Percentiles rank a stretch among this genome's conserved stretches.
These are phyloP conservation scores for Phytophthora tentaculata DNA, from an alignment of 352 stramenopile genomes.

Conservation along the genomic window DNA sequence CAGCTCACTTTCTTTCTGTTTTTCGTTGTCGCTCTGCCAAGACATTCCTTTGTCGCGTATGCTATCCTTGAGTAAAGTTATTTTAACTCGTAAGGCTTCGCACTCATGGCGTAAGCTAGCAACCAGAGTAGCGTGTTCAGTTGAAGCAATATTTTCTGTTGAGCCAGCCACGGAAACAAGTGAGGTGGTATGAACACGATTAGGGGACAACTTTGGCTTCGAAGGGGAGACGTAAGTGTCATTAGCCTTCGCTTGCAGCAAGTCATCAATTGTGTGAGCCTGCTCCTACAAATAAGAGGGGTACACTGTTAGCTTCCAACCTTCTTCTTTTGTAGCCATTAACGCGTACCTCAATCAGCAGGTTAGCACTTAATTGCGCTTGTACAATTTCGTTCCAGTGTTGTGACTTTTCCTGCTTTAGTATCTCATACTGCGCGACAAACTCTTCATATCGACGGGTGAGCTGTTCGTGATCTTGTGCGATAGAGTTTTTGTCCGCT, in stretches of 20 bases:
- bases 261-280: conserved; percentile 78
- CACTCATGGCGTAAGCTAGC: conserved; percentile 32
- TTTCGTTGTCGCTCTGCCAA: conserved; percentile 42
- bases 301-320: conserved; percentile 1
- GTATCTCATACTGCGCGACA: conserved; percentile 52
- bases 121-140: conserved; percentile 18
- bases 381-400: conserved; percentile 78
- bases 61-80: conserved; percentile 23
- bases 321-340: neutral
- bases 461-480: conserved; percentile 48
- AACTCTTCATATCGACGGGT: conserved; percentile 52
- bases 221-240: conserved; percentile 45
- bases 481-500: conserved; percentile 44
- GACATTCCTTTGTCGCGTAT: conserved; percentile 34
- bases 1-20: conserved; percentile 42
- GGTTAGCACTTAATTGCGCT: conserved; percentile 73
- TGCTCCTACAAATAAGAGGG: conserved; percentile 50
- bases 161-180: neutral
- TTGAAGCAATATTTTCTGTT: conserved; percentile 6
- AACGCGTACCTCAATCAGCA: conserved; percentile 69
- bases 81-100: conserved; percentile 23
- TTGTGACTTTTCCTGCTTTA: conserved; percentile 68
- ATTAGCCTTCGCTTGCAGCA: conserved; percentile 55
- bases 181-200: conserved; percentile 9
- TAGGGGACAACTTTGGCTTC: conserved; percentile 26